Evolutionary conservation across 1,139 yeast genomes (phyloP).

Genomic region (Kodamaea plutei): DNA sequence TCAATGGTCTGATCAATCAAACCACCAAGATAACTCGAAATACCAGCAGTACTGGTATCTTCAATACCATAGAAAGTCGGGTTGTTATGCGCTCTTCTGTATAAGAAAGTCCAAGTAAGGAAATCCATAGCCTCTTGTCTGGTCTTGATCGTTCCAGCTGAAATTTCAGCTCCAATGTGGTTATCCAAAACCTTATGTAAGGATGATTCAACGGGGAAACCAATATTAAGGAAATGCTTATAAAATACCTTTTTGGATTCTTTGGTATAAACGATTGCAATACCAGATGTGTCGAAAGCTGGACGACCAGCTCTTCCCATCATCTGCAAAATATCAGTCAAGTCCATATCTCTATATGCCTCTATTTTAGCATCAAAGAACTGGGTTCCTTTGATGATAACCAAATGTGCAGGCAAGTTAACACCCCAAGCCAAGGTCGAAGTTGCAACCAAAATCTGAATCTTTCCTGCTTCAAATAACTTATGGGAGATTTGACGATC

Average conservation of each 20-base stretch:
- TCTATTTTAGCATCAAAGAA: constrained; percentile 80
- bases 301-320: constrained; percentile 98
- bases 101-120: constrained; percentile 91
- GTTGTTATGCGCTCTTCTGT: constrained; percentile 89
- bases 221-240: constrained; percentile 89
- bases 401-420: constrained; percentile 91
- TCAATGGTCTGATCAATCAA: constrained; percentile 69
- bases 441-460: constrained; percentile 89
- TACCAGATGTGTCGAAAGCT: constrained; percentile 92
- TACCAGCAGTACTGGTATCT: constrained; percentile 62
- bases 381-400: constrained; percentile 90
- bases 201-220: constrained; percentile 97
- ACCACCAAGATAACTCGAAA: constrained; percentile 64
- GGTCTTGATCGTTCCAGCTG: constrained; percentile 77
- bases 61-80: constrained; percentile 93
- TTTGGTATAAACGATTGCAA: constrained; percentile 89
- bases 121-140: constrained; percentile 91
- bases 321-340: constrained; percentile 89
- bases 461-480: constrained; percentile 76
- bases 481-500: constrained; percentile 88
- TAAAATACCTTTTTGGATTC: constrained; percentile 89
- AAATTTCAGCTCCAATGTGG: constrained; percentile 94
- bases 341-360: constrained; percentile 80
- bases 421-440: constrained; percentile 98
- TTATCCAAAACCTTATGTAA: constrained; percentile 88